Percentiles rank a stretch among this genome's conserved stretches.
These are phyloP conservation scores for Saprolegnia parasitica DNA, from an alignment of 352 stramenopile species.

Conservation along the genomic window DNA sequence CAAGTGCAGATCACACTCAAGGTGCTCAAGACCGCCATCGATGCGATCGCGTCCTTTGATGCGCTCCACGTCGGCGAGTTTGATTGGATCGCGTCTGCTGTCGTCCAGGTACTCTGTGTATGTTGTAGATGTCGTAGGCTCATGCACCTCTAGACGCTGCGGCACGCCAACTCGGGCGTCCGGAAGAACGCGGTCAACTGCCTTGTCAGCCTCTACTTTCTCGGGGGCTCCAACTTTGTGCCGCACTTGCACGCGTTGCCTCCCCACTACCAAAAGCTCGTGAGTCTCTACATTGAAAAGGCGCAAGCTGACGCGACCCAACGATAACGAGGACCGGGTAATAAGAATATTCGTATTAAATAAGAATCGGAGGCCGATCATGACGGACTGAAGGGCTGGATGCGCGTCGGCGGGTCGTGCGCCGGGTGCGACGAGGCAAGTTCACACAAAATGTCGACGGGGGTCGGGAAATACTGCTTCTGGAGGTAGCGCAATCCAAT, in stretches of 20 bases:
- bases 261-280: slow-evolving; percentile 19
- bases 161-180: slow-evolving; percentile 54
- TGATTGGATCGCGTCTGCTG: not conserved
- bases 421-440: not conserved
- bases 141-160: slow-evolving; percentile 38
- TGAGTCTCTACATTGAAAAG: slow-evolving; percentile 21
- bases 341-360: not conserved
- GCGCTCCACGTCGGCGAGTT: not conserved
- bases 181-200: slow-evolving; percentile 64
- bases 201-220: slow-evolving; percentile 59
- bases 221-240: not conserved
- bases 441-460: not conserved
- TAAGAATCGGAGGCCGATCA: not conserved
- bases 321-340: not conserved
- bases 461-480: slow-evolving; percentile 5
- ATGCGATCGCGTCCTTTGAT: slow-evolving; percentile 39
- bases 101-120: slow-evolving; percentile 3
- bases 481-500: not conserved
- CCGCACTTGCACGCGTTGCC: not conserved
- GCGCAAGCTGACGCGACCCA: not conserved
- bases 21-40: slow-evolving; percentile 45
- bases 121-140: slow-evolving; percentile 32
- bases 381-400: not conserved
- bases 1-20: slow-evolving; percentile 18
- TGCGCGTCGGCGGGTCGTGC: not conserved